Conservation (phyloP, 176 grass and related monocot species). For the Carex scoparia region DNA sequence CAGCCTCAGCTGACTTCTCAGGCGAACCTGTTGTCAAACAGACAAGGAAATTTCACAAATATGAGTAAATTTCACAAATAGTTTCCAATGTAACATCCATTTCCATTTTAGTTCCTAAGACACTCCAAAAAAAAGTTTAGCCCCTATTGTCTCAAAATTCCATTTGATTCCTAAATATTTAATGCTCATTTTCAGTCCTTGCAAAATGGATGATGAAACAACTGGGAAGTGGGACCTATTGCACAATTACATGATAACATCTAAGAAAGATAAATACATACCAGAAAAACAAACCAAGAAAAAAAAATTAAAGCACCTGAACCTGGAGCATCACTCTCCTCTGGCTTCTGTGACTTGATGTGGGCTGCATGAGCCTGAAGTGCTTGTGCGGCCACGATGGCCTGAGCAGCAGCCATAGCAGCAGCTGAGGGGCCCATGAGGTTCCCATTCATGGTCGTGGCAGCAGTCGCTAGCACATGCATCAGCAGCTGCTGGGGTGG, state of each 20-base stretch:
- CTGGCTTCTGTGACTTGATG: constrained; percentile 50
- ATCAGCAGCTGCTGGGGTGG: constrained; percentile 77
- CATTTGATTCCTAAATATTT: not conserved
- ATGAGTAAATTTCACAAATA: not conserved
- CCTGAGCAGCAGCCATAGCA: constrained; percentile 94
- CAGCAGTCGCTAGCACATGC: constrained; percentile 50
- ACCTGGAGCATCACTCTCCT: constrained; percentile 45
- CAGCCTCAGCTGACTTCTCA: constrained; percentile 41
- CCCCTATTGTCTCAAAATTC: not conserved
- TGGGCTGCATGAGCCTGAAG: constrained; percentile 82
- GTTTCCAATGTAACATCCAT: not conserved
- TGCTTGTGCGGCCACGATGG: constrained; percentile 85
- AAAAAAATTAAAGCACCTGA: not conserved
- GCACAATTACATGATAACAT: not conserved
- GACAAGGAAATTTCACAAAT: not conserved
- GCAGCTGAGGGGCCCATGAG: constrained; percentile 86
- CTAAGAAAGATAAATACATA: not conserved
- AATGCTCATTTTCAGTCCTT: not conserved
- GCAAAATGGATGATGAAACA: not conserved
- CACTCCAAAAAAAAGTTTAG: not conserved
- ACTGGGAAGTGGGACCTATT: not conserved
- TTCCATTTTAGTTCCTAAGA: no score
- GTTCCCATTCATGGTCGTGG: constrained; percentile 50
- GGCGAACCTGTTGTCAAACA: constrained; percentile 41
- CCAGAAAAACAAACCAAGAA: not conserved